phyloP scores from a whole-genome alignment of 495 filamentous ascomycete genomes.

The Aspergillus homomorphus region DNA sequence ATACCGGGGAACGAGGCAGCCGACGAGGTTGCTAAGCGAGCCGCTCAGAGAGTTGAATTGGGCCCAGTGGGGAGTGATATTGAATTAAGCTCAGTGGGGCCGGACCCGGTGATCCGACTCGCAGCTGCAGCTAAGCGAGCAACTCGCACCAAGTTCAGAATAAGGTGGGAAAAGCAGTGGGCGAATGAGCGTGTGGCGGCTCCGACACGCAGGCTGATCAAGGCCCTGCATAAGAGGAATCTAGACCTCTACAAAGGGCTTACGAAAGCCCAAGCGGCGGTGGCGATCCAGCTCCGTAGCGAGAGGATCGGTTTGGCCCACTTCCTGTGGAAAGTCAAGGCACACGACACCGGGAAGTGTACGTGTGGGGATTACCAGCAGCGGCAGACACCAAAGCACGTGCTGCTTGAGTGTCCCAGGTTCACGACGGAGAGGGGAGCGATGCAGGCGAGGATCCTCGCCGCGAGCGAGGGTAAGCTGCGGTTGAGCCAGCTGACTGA shows the following conservation, averaged over 20 bases:
- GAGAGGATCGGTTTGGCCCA: slow-evolving; percentile 24
- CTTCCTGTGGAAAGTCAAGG: slow-evolving; percentile 27
- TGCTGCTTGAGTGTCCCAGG: slow-evolving; percentile 21
- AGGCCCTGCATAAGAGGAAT: not conserved
- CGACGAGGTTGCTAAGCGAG: slow-evolving; percentile 4
- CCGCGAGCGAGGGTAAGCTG: not conserved
- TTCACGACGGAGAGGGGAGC: not conserved
- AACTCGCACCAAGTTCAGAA: not conserved
- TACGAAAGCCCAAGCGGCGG: slow-evolving; percentile 21
- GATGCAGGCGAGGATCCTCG: not conserved
- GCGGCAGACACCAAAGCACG: slow-evolving; percentile 20
- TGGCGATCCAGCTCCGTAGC: slow-evolving; percentile 27
- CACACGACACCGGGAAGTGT: slow-evolving; percentile 20
- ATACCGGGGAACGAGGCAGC: slow-evolving; percentile 5
- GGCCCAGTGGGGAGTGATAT: not conserved
- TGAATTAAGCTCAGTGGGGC: not conserved
- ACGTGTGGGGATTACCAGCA: slow-evolving; percentile 18
- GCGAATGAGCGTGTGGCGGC: not conserved
- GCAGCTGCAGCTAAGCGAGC: not conserved
- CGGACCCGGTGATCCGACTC: no score
- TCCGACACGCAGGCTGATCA: slow-evolving; percentile 14
- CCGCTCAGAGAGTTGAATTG: not conserved
- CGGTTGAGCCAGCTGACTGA: not conserved
- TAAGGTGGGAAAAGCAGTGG: not conserved
- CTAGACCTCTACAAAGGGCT: slow-evolving; percentile 13